Evolutionary conservation across 169 alveolate genomes (phyloP), one percentile per base, ranked within the genome.

Genomic region (Besnoitia besnoiti): DNA sequence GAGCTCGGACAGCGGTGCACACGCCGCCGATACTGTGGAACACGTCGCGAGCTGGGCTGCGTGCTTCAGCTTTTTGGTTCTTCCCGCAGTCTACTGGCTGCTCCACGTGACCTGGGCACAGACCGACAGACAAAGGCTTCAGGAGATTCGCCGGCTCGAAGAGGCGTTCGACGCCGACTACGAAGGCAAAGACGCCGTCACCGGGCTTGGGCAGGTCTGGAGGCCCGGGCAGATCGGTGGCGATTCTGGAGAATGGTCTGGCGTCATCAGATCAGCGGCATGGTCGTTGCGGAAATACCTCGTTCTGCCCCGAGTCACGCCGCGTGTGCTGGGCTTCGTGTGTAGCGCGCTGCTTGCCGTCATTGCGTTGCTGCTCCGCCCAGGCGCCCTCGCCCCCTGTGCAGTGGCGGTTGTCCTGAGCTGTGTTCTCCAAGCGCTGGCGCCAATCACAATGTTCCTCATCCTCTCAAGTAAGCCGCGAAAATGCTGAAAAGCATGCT

Each of bases 401-500:
- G 40, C 87, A 12, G 19, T 42, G 3, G 87, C 59, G 50, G 12
- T 77, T 24, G 87, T 24, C 33, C 12, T 77, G 59, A 35, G 47
- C 49, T 40, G 59, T 77, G 16, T 77, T 37, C 40, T 77, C 44
- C 87, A 77, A 44, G 87, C 87, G 10, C 59, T 77, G 59, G 87
- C 87, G 21, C 87, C 87, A 12, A 77, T 55, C 55, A 35, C 50
- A 19, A 77, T 77, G 87, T 77, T 77, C 59, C 49, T 77, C 35
- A 44, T 77, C 24, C 59, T 77, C 37, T 0, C 87, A 39, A 77
- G 87, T 77, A 35, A 30, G 87, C n/a, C n/a, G 24, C 27, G 82
- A 73, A 30, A 7, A 55, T 21, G 33, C 30, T n/a, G 5, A 55
- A 55, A 55, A 3, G 1, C 24, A n/a, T 5, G 67, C 30, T 1